A percentile compares a stretch with the other conserved stretches of the same genome.
Evolutionary conservation across 2,329 filamentous ascomycete genomes (phyloP).

Genomic region (Penicillium verrucosum): DNA sequence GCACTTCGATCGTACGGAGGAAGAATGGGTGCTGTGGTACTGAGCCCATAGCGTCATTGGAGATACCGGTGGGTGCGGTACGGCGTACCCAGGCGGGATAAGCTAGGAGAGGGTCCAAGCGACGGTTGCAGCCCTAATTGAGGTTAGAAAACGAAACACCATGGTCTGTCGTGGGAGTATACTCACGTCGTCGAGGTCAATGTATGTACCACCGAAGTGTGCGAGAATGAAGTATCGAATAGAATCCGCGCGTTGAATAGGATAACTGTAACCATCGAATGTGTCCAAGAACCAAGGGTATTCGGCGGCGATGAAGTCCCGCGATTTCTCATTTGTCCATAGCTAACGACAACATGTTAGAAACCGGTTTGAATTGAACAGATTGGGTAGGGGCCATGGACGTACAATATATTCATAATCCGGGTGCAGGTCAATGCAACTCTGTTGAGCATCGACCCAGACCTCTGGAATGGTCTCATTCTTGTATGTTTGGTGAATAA

Average conservation of each 20-base stretch:
- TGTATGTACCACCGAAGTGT: constrained; percentile 75
- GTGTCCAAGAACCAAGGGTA: constrained; percentile 76
- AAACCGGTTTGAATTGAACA: not conserved
- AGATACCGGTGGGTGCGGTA: constrained; percentile 73
- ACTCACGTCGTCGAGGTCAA: constrained; percentile 70
- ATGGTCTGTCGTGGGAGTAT: not conserved
- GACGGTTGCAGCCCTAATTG: constrained; percentile 62
- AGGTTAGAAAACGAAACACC: constrained; percentile 9
- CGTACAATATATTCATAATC: constrained; percentile 71
- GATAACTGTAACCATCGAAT: constrained; percentile 70
- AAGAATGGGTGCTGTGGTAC: constrained; percentile 73
- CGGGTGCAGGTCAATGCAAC: constrained; percentile 64
- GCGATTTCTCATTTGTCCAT: constrained; percentile 69
- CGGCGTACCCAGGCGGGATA: constrained; percentile 69
- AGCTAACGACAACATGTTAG: constrained; percentile 51
- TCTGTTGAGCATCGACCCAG: constrained; percentile 64
- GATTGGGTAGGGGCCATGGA: not conserved
- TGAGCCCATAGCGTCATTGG: constrained; percentile 76
- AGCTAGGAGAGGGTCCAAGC: constrained; percentile 63
- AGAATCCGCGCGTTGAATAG: constrained; percentile 73
- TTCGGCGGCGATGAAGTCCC: constrained; percentile 68
- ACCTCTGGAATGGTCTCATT: constrained; percentile 65
- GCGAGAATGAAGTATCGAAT: constrained; percentile 77
- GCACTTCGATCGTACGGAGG: constrained; percentile 62
- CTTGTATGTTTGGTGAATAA: constrained; percentile 74